Evolutionary conservation across 108 stramenopile species (phyloP).

Genomic region (Craspedostauros australis): DNA sequence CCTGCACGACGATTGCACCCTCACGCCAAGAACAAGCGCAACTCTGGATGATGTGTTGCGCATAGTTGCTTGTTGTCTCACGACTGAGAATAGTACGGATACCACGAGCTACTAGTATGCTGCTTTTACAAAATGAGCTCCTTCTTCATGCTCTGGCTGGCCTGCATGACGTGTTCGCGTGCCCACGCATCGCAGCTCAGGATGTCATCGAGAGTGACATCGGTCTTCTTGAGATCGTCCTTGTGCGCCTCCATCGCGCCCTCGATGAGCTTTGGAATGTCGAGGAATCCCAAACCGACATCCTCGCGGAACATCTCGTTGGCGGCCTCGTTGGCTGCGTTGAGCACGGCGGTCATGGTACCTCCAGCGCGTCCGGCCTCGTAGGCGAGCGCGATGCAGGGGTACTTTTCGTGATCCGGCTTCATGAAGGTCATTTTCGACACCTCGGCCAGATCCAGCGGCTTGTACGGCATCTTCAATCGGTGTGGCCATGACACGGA

Average conservation of each 20-base stretch:
- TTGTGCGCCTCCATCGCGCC: conserved; percentile 93
- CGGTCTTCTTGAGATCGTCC: conserved; percentile 72
- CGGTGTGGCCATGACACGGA: conserved; percentile 95
- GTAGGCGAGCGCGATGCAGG: conserved; percentile 91
- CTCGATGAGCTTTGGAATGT: conserved; percentile 90
- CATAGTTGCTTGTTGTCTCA: too few species aligned
- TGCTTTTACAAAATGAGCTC: too few species aligned
- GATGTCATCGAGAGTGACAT: conserved; percentile 89
- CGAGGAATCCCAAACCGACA: conserved; percentile 83
- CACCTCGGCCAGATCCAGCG: conserved; percentile 77
- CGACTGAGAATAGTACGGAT: too few species aligned
- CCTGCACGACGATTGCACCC: too few species aligned
- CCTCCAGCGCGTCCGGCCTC: conserved; percentile 88
- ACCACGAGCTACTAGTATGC: too few species aligned
- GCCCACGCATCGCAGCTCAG: conserved; percentile 89
- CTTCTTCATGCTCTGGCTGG: conserved; percentile 30
- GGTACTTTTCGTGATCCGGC: conserved; percentile 92
- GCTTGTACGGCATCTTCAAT: conserved; percentile 88
- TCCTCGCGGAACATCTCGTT: conserved; percentile 94
- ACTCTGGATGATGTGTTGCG: too few species aligned
- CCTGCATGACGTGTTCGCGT: conserved; percentile 62
- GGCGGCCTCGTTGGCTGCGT: conserved; percentile 94
- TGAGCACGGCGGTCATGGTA: conserved; percentile 95
- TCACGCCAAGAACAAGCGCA: too few species aligned
- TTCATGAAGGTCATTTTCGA: conserved; percentile 77